Conservation (phyloP, 306 rosid genomes). For the Lathyrus oleraceus region DNA sequence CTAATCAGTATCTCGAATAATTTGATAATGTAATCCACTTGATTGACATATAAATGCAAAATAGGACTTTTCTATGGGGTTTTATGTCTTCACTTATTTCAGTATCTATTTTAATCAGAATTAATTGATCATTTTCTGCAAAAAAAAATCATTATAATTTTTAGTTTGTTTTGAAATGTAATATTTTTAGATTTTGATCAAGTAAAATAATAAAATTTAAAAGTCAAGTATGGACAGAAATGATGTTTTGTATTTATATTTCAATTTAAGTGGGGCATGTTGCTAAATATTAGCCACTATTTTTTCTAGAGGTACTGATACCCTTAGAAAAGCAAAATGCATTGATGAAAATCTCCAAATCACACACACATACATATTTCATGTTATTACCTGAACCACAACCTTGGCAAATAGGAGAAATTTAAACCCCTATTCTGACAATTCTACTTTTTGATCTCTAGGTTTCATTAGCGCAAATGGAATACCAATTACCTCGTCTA, state of each 20-base stretch:
- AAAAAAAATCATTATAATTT: background rate
- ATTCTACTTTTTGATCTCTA: conserved; percentile 46
- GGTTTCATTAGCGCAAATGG: conserved; percentile 98
- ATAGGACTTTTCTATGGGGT: background rate
- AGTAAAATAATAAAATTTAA: conserved; percentile 7
- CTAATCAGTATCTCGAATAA: conserved; percentile 5
- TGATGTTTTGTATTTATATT: conserved; percentile 16
- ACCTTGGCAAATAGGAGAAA: conserved; percentile 29
- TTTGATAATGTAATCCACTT: conserved; percentile 15
- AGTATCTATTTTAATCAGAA: conserved; percentile 6
- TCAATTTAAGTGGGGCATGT: conserved; percentile 5
- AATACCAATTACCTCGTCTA: conserved; percentile 91
- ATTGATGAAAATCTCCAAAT: background rate
- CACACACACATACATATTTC: background rate
- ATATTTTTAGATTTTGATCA: conserved; percentile 2
- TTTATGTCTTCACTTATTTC: conserved; percentile 16
- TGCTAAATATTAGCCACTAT: background rate
- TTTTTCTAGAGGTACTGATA: conserved; percentile 24
- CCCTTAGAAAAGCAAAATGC: conserved; percentile 11
- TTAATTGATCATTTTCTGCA: background rate
- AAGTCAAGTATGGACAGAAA: background rate
- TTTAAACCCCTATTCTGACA: conserved; percentile 28
- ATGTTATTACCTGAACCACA: conserved; percentile 20
- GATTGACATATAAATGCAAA: conserved; percentile 25
- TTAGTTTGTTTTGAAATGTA: background rate